Base-by-base conservation (phyloP, 2,329 filamentous ascomycete species). In the Aureobasidium sp. region DNA sequence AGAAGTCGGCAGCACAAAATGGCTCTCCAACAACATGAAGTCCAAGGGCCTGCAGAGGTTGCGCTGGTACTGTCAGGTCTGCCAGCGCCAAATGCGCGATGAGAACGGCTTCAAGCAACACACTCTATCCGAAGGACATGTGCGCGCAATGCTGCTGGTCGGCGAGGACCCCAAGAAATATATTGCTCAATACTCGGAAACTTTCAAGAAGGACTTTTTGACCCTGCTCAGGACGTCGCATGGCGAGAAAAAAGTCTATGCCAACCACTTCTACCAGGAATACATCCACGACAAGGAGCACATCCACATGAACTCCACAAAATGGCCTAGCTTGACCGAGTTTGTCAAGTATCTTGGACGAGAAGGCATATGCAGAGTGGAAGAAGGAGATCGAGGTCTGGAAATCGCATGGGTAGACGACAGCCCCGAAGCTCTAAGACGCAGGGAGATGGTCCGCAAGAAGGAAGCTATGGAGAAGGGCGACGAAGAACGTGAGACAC, bases 211-310 rank as follows among this genome's bases (percentile, higher is more conserved):
- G 63, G 90, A 95, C 71, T 96, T 96, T 69, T 66, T 95, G 1
- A 80, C 85, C 62, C 79, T 94, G 1, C 80, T 99, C 7, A 83
- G 85, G 62, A 96, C 92, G 0, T 84, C 87, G 0, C 94, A 99
- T 70, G 91, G 91, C 65, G 91, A 96, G 75, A 99, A 99, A 75
- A 84, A 86, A 69, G 86, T 97, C 1, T 84, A 92, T 37, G 84
- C 92, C 57, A 99, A 99, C 71, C 87, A 90, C 65, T 97, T 97
- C 74, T 99, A 99, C 76, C 91, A 97, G 73, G 87, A 92, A 71
- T 94, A 96, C 70, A 97, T 97, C 68, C 82, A 85, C 17, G 88
- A 93, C 68, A 91, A 92, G 74, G 83, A 91, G 70, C 93, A 97
- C 72, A 79, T 94, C 9, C 94, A 97, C 72, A 91, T 97, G 89